Conservation (phyloP, 1,284 basidiomycete genomes). For the Ustilago trichophora region DNA sequence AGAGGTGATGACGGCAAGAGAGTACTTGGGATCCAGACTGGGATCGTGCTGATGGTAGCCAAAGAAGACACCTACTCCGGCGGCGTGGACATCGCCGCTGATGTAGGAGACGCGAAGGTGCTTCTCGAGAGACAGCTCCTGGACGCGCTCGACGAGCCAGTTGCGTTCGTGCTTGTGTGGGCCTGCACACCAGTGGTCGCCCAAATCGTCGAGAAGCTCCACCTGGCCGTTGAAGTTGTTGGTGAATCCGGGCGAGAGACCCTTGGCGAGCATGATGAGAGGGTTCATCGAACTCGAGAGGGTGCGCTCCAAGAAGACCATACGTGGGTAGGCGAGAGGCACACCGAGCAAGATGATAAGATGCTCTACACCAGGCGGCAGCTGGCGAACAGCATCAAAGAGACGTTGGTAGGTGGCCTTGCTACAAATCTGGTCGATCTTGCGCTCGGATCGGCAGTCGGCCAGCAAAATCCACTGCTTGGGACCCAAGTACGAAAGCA, state of each 20-base stretch:
- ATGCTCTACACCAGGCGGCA: conserved; percentile 61
- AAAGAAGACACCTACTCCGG: conserved; percentile 51
- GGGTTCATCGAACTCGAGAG: conserved; percentile 59
- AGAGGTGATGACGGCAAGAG: conserved; percentile 61
- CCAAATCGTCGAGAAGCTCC: conserved; percentile 66
- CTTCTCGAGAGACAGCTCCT: conserved; percentile 57
- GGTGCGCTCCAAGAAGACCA: conserved; percentile 64
- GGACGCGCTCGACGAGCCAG: conserved; percentile 77
- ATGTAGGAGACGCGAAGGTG: conserved; percentile 60
- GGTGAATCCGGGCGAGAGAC: conserved; percentile 53
- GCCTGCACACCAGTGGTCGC: conserved; percentile 79
- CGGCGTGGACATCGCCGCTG: conserved; percentile 64
- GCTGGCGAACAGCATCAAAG: conserved; percentile 44
- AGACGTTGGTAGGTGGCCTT: conserved; percentile 56
- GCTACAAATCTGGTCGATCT: conserved; percentile 60
- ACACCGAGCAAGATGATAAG: conserved; percentile 65
- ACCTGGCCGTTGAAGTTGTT: conserved; percentile 66
- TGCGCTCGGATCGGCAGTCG: conserved; percentile 65
- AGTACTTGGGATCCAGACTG: conserved; percentile 58
- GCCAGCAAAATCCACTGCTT: conserved; percentile 62
- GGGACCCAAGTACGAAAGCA: conserved; percentile 62
- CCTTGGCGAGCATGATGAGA: conserved; percentile 60
- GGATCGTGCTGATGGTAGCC: conserved; percentile 55
- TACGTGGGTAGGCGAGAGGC: conserved; percentile 64
- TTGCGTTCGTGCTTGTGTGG: conserved; percentile 84